Evolutionary conservation across 2,329 filamentous ascomycete species (phyloP).

Genomic region (Seiridium cupressi): DNA sequence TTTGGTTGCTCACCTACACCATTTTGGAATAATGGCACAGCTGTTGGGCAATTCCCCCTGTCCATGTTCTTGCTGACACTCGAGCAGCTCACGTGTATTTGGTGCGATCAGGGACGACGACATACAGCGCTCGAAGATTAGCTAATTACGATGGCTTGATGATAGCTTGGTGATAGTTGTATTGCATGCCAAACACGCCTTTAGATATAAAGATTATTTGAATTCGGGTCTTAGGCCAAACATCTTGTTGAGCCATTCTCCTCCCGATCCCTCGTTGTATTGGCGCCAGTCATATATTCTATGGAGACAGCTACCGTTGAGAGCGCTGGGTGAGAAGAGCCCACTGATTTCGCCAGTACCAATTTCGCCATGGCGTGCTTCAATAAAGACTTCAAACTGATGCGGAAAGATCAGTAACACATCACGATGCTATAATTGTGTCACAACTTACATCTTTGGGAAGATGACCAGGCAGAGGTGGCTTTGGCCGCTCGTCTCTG

Average conservation of each 20-base stretch:
- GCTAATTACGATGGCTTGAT: no score
- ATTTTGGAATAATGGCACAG: no score
- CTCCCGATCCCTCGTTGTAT: constrained; percentile 12
- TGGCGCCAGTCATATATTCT: constrained; percentile 25
- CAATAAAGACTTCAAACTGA: constrained; percentile 32
- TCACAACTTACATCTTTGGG: constrained; percentile 38
- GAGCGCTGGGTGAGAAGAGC: constrained; percentile 2
- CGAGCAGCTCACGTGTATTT: no score
- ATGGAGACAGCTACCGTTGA: constrained; percentile 20
- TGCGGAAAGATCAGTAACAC: background rate
- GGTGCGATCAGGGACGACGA: no score
- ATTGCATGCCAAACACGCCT: no score
- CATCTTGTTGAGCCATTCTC: constrained; percentile 26
- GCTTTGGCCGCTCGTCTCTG: constrained; percentile 56
- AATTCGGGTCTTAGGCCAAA: constrained; percentile 17
- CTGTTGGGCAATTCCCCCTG: no score
- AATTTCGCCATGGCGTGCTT: constrained; percentile 38
- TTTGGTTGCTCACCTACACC: no score
- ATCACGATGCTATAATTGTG: no score
- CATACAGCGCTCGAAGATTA: no score
- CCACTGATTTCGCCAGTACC: constrained; percentile 13
- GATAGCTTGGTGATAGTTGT: no score
- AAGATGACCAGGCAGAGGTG: constrained; percentile 46
- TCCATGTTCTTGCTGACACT: no score
- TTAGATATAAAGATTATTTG: background rate